Evolutionary conservation across 805 yeast species (phyloP), one percentile per base, ranked within the genome.

Genomic region (Lipomyces mesembrius): DNA sequence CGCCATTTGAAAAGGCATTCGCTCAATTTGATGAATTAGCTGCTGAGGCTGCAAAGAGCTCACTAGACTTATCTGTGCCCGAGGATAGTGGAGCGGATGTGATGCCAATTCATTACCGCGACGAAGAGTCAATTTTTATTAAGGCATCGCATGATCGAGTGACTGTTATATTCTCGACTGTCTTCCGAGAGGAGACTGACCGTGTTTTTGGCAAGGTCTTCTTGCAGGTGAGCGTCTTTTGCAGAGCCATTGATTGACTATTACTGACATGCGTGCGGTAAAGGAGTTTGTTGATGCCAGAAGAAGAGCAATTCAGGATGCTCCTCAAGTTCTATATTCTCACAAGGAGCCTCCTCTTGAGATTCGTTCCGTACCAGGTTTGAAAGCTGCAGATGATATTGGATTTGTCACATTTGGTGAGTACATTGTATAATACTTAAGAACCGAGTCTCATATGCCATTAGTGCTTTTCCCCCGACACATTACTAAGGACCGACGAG

Each of bases 101-200:
- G 2, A 82, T 88, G 79, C 84, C 85, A 27, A 83, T 95, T 65
- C 87, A 89, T 77, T 94, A 95, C 80, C 88, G 99, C 76, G 98
- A 95, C 64, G 92, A 90, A 73, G 99, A 95, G 78, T 85, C 92
- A 64, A 92, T 95, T 75, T 95, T 86, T 77, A 87, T 95, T 75
- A 88, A 89, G 78, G 97, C 99, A 3, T 87, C 96, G 43, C 91
- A 89, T 76, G 99, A 95, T 79, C 88, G 99, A 78, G 97, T 95
- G 62, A 95, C 99, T 0, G 98, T 94, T 52, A 90, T 95, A 58
- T 95, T 95, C 80, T 91, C 97, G 59, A 95, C 98, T 3, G 83
- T 92, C 29, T 95, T 95, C 84, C 89, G 91, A 76, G 99, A 95
- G 79, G 98, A 95, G 78, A 95, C 98, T 2, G 99, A 95, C 79